Evolutionary conservation across 129 eudicot genomes (phyloP), one percentile per base, ranked within the genome.

Genomic region (Erigeron canadensis): DNA sequence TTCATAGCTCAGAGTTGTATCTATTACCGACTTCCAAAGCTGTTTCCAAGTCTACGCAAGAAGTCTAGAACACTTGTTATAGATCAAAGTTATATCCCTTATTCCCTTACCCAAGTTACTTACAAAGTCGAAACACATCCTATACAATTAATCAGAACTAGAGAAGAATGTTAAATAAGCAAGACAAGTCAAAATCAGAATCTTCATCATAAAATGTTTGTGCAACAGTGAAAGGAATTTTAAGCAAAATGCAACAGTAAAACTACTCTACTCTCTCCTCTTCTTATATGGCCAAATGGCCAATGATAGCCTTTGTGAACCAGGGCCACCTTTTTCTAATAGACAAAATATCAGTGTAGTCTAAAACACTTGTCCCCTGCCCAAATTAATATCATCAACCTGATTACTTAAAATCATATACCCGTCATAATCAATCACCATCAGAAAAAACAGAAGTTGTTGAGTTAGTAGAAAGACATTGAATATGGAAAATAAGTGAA

Each of bases 31-130:
- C 55, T 48, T 15, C 1, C 34, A 28, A 28, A 28, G 34, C 34
- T 6, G 18, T 19, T 18, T 43, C 22, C 9, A 64, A 28, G 28
- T 11, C 7, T 63, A 37, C 42, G 18, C 66, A 6, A 63, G 17
- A 63, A 63, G 44, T 61, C 69, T 48, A 48, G 55, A 13, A 48
- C 55, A 48, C 55, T 48, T 28, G 34, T 28, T 48, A 15, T 48
- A 48, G 55, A 16, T 10, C 55, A 48, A 15, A 48, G 55, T 48
- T 48, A 48, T 48, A 48, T 48, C 55, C 8, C 15, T 48, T 17
- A 48, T 8, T 48, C 55, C 8, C 15, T 48, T 17, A 48, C 6
- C 55, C 13, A 0, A 48, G 17, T 48, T 15, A 15, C 18, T 48
- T 10, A 48, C 15, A 48, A 18, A 55, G 12, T 10, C 11, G 37